Conservation (phyloP, 495 filamentous ascomycete species). For the Hypoxylon rickii region DNA sequence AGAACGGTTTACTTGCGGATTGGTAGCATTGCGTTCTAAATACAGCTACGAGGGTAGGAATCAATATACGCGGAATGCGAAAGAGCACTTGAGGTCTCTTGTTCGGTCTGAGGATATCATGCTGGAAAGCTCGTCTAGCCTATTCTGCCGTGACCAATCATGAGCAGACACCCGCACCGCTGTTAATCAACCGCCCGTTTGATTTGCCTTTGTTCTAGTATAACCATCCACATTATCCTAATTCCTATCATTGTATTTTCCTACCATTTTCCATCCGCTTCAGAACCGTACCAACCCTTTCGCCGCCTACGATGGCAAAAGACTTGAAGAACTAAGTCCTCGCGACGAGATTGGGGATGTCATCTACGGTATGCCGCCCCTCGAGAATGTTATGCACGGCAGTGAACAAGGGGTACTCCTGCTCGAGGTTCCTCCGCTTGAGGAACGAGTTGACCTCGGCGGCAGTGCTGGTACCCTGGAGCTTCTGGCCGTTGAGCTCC, state of each 20-base stretch:
- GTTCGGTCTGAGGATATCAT: constrained; percentile 26
- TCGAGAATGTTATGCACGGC: constrained; percentile 74
- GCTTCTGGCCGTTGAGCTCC: constrained; percentile 95
- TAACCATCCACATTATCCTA: constrained; percentile 7
- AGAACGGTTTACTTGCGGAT: constrained; percentile 27
- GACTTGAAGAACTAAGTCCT: constrained; percentile 33
- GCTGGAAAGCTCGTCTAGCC: constrained; percentile 15
- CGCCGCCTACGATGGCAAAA: background rate
- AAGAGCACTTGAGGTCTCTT: background rate
- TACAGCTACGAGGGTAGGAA: constrained; percentile 3
- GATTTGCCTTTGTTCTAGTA: background rate
- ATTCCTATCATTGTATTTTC: background rate
- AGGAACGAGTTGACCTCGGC: constrained; percentile 88
- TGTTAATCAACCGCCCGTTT: constrained; percentile 1
- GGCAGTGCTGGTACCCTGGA: constrained; percentile 92
- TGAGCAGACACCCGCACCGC: background rate
- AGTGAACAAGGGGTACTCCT: constrained; percentile 89
- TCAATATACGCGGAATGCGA: constrained; percentile 5
- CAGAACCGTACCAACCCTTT: background rate
- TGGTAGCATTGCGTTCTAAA: constrained; percentile 15
- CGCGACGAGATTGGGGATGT: constrained; percentile 64
- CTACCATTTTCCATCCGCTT: background rate
- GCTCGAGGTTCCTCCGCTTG: constrained; percentile 72
- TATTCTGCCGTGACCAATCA: constrained; percentile 15
- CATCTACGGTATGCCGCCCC: constrained; percentile 61